A percentile compares a stretch with the other conserved stretches of the same genome.
Evolutionary conservation across 805 yeast species (phyloP).

Genomic region (Yamadazyma sp.): DNA sequence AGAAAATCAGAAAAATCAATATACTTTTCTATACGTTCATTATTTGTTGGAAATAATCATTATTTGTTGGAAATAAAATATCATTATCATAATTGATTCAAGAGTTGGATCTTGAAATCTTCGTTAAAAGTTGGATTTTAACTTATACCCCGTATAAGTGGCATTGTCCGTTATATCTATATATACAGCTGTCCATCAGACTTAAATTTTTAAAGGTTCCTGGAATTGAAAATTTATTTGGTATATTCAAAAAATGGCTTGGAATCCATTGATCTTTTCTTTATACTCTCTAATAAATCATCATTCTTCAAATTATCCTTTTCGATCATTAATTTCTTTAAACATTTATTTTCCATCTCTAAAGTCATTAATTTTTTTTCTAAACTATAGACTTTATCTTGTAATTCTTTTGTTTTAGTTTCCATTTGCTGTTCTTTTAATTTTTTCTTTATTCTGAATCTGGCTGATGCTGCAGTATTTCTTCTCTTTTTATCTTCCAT

Average conservation of each 20-base stretch:
- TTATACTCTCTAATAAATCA: constrained; percentile 51
- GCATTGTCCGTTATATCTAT: no score
- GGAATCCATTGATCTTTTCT: constrained; percentile 43
- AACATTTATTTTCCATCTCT: constrained; percentile 89
- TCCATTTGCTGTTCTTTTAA: constrained; percentile 90
- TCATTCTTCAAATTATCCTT: constrained; percentile 59
- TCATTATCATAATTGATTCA: constrained; percentile 4
- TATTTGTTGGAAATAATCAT: constrained; percentile 21
- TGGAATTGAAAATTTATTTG: constrained; percentile 14
- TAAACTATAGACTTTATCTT: constrained; percentile 59
- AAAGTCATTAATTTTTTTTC: constrained; percentile 77
- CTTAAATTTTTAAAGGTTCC: no score
- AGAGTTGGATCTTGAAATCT: constrained; percentile 31
- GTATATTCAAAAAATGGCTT: constrained; percentile 31
- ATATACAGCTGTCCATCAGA: no score
- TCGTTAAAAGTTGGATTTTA: constrained; percentile 22
- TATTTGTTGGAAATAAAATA: constrained; percentile 9
- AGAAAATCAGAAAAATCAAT: not conserved
- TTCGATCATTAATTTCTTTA: constrained; percentile 80
- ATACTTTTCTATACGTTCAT: constrained; percentile 2
- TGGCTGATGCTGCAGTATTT: constrained; percentile 92
- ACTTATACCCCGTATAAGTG: no score
- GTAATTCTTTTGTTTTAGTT: constrained; percentile 65
- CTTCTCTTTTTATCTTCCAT: constrained; percentile 76
- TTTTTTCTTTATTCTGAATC: constrained; percentile 91